Conservation (phyloP, 352 stramenopile species). For the Elongisporangium prolatum region DNA sequence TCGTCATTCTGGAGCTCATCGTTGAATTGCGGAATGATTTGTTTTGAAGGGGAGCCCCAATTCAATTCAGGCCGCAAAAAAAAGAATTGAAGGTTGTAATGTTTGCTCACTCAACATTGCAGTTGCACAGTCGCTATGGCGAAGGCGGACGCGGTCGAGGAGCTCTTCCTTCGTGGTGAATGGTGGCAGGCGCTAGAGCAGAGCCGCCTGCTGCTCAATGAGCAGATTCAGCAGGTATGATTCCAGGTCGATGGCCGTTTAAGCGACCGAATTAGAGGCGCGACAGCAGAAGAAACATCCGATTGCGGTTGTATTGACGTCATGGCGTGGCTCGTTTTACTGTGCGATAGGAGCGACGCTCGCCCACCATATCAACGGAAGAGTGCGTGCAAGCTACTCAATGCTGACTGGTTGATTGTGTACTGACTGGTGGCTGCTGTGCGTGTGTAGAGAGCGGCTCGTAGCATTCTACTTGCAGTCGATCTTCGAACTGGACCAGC, state of each 20-base stretch:
- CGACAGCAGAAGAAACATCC: not conserved
- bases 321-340: not conserved
- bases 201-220: constrained; percentile 34
- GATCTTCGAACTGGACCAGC: constrained; percentile 52
- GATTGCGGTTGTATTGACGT: not conserved
- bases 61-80: not conserved
- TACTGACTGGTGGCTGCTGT: not conserved
- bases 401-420: not conserved
- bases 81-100: not conserved
- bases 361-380: constrained; percentile 13
- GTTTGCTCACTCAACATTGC: not conserved
- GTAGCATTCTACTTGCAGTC: constrained; percentile 63
- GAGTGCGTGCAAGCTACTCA: constrained; percentile 11
- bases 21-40: not conserved
- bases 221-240: constrained; percentile 23
- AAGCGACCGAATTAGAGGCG: not conserved
- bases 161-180: constrained; percentile 53
- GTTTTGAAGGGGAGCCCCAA: not conserved
- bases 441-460: constrained; percentile 36
- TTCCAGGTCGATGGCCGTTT: not conserved
- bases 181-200: constrained; percentile 46
- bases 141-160: constrained; percentile 34
- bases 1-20: not conserved
- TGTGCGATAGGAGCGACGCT: not conserved
- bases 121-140: not conserved